Percentiles rank a stretch among this genome's conserved stretches.
Evolutionary conservation across 2,329 filamentous ascomycete genomes (phyloP).

Genomic region (Aotearoamyces nothofagi): DNA sequence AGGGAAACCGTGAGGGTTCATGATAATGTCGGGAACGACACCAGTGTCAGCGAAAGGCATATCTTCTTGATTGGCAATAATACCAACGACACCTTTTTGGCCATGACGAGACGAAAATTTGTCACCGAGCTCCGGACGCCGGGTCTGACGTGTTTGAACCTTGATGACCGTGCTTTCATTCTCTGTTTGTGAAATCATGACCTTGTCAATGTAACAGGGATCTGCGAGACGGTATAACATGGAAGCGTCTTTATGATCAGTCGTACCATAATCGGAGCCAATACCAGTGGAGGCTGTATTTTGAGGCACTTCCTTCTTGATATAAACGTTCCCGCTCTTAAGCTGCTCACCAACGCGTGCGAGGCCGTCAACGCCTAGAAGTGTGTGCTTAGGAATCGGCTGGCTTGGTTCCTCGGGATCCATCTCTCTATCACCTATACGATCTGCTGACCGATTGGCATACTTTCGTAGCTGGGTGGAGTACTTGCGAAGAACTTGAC

Average conservation of each 20-base stretch:
- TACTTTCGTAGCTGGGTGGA: slow-evolving; percentile 78
- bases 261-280: slow-evolving; percentile 46
- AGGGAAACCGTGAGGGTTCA: slow-evolving; percentile 99
- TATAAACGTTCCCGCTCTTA: slow-evolving; percentile 66
- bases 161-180: slow-evolving; percentile 79
- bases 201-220: slow-evolving; percentile 85
- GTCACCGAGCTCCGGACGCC: slow-evolving; percentile 87
- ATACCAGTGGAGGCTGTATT: slow-evolving; percentile 63
- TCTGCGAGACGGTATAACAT: slow-evolving; percentile 74
- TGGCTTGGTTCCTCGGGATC: slow-evolving; percentile 44
- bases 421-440: slow-evolving; percentile 42
- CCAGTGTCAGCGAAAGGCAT: slow-evolving; percentile 90
- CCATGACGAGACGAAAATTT: slow-evolving; percentile 98
- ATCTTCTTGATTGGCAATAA: slow-evolving; percentile 92
- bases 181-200: slow-evolving; percentile 84
- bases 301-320: slow-evolving; percentile 77
- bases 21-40: slow-evolving; percentile 95
- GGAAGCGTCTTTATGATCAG: slow-evolving; percentile 48
- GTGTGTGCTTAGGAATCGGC: slow-evolving; percentile 51
- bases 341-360: slow-evolving; percentile 75
- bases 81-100: slow-evolving; percentile 93
- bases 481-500: slow-evolving; percentile 96
- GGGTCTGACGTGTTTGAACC: slow-evolving; percentile 89
- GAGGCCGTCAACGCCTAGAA: slow-evolving; percentile 74
- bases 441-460: slow-evolving; percentile 59